These are phyloP conservation scores for Astrocystis sublimbata DNA, from an alignment of 495 filamentous ascomycete genomes.

Conservation along the genomic window DNA sequence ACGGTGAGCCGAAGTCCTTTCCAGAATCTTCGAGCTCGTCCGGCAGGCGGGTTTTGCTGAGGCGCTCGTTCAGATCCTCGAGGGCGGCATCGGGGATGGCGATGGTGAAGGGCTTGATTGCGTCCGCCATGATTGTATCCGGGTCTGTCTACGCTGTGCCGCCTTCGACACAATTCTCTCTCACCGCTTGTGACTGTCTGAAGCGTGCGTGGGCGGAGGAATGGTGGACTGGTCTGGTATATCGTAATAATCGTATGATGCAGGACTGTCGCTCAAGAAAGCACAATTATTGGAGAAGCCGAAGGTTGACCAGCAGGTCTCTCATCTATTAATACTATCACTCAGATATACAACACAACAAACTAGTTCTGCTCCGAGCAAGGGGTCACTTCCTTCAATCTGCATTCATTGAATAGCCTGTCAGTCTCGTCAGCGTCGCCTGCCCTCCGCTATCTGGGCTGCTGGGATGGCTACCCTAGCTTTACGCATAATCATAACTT, in stretches of 20 bases:
- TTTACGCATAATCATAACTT: background rate
- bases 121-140: constrained; percentile 16
- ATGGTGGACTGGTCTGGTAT: too few relatives aligned
- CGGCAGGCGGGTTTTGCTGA: constrained; percentile 28
- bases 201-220: too few relatives aligned
- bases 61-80: constrained; percentile 22
- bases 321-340: background rate
- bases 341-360: too few relatives aligned
- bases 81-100: constrained; percentile 25
- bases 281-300: background rate
- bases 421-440: background rate
- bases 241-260: background rate
- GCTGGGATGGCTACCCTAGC: too few relatives aligned
- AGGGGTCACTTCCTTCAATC: background rate
- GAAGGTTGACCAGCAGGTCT: background rate
- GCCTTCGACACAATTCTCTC: background rate
- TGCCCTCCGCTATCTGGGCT: background rate
- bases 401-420: too few relatives aligned
- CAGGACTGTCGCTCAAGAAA: background rate
- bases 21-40: constrained; percentile 23
- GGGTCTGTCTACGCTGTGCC: background rate
- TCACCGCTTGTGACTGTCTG: too few relatives aligned
- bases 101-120: constrained; percentile 27
- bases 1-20: constrained; percentile 22
- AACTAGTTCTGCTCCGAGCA: background rate